These are phyloP conservation scores for Inga leiocalycina DNA, from an alignment of 306 rosid species.

Conservation along the genomic window DNA sequence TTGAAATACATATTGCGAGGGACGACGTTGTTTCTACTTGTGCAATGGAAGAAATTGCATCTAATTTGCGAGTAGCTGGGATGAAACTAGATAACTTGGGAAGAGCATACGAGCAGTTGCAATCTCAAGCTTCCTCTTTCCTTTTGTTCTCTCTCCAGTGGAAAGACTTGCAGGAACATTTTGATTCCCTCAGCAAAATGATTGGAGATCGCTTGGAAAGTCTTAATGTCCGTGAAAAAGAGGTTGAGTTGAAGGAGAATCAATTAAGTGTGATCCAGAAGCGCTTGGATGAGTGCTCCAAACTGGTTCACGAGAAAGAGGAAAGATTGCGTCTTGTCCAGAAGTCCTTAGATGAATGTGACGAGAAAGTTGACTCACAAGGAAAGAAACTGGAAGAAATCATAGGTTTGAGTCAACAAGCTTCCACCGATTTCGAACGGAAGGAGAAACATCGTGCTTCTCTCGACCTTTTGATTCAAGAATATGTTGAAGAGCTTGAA, in stretches of 20 bases:
- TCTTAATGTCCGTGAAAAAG: constrained; percentile 29
- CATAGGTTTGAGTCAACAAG: constrained; percentile 22
- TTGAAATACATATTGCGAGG: not conserved
- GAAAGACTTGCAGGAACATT: constrained; percentile 56
- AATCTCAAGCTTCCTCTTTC: constrained; percentile 38
- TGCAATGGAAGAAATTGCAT: constrained; percentile 38
- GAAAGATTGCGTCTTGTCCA: not conserved
- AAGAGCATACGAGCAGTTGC: constrained; percentile 38
- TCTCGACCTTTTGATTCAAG: constrained; percentile 31
- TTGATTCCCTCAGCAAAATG: constrained; percentile 34
- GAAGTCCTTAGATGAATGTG: not conserved
- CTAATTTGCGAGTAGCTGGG: constrained; percentile 34
- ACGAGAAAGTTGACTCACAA: constrained; percentile 19
- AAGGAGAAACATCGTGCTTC: constrained; percentile 17
- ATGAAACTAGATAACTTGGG: constrained; percentile 39
- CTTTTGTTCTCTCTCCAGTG: constrained; percentile 40
- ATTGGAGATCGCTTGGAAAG: constrained; percentile 5
- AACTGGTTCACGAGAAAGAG: constrained; percentile 6
- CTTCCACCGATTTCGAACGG: constrained; percentile 13
- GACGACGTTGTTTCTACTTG: not conserved
- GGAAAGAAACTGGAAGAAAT: constrained; percentile 15
- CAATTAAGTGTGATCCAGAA: not conserved
- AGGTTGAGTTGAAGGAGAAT: constrained; percentile 28
- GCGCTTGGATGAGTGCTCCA: constrained; percentile 5
- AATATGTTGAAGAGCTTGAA: constrained; percentile 42